A percentile compares a stretch with the other conserved stretches of the same genome.
phyloP scores from a whole-genome alignment of 2,329 filamentous ascomycete species.

The Graphiopsis chlorocephala region DNA sequence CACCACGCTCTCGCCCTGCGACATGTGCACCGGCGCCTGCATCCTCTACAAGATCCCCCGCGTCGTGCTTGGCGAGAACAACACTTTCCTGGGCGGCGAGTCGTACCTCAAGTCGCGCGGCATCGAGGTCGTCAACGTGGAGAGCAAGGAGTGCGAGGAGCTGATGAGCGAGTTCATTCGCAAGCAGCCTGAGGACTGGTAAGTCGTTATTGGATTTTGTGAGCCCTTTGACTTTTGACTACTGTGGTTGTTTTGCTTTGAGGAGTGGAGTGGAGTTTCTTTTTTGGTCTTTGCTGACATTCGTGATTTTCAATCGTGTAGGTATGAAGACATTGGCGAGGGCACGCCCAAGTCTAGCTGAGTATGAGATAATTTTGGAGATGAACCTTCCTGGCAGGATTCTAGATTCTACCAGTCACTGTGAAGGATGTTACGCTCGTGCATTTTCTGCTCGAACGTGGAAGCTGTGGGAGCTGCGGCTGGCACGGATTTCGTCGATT shows the following conservation, averaged over 20 bases:
- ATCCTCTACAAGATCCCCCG: constrained; percentile 71
- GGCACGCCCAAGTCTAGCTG: constrained; percentile 22
- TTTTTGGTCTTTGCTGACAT: constrained; percentile 21
- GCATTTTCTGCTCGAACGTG: constrained; percentile 33
- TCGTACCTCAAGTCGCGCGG: constrained; percentile 65
- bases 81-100: constrained; percentile 71
- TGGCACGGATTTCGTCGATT: constrained; percentile 25
- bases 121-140: constrained; percentile 69
- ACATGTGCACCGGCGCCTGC: constrained; percentile 79
- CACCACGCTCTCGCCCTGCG: constrained; percentile 74
- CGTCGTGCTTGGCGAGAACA: constrained; percentile 76
- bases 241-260: neutral
- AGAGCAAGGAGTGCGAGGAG: constrained; percentile 62
- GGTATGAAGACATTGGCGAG: constrained; percentile 41
- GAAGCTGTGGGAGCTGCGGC: constrained; percentile 23
- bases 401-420: constrained; percentile 35
- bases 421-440: constrained; percentile 35
- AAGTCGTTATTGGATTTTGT: constrained; percentile 6
- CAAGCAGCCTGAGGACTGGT: constrained; percentile 68
- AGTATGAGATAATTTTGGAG: neutral
- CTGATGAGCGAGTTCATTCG: constrained; percentile 71
- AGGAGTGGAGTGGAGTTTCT: neutral
- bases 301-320: constrained; percentile 18
- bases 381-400: neutral
- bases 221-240: neutral